Conservation (phyloP, 2,329 filamentous ascomycete genomes). For the Microsporum audouinii region DNA sequence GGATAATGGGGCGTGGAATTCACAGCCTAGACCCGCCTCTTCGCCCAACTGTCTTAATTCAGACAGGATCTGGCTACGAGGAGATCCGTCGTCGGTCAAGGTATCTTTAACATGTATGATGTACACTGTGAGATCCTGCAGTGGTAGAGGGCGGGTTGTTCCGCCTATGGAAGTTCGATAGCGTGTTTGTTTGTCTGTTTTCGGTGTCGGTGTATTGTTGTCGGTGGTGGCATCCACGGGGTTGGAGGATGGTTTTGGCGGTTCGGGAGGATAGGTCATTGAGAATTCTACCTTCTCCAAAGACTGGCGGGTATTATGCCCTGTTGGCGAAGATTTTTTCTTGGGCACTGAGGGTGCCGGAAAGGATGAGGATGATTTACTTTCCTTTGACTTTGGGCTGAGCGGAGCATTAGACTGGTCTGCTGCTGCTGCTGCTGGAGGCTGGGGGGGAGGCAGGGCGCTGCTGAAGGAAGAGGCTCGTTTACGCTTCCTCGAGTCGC, state of each 20-base stretch:
- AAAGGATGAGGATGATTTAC: not conserved
- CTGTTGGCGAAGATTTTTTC: not conserved
- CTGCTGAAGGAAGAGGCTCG: constrained; percentile 16
- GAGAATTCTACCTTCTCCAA: not conserved
- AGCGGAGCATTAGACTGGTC: not conserved
- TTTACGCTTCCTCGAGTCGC: constrained; percentile 33
- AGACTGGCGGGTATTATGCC: not conserved
- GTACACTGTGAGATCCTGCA: constrained; percentile 66
- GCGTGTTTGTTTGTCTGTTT: not conserved
- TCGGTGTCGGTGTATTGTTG: not conserved
- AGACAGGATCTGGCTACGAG: constrained; percentile 54
- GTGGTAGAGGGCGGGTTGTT: constrained; percentile 30
- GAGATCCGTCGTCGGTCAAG: constrained; percentile 56
- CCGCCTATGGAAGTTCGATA: not conserved
- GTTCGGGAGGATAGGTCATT: not conserved
- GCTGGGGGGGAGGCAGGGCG: not conserved
- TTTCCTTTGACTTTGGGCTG: constrained; percentile 8
- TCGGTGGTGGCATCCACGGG: not conserved
- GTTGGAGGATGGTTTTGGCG: not conserved
- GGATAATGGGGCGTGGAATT: constrained; percentile 59
- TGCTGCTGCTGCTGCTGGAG: not conserved
- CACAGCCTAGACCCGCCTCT: constrained; percentile 59
- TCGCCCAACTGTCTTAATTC: constrained; percentile 58
- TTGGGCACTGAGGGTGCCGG: not conserved
- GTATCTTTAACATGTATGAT: constrained; percentile 92